Evolutionary conservation across 2,329 filamentous ascomycete species (phyloP), one percentile per base, ranked within the genome.

Genomic region (Cadophora luteo-olivacea): DNA sequence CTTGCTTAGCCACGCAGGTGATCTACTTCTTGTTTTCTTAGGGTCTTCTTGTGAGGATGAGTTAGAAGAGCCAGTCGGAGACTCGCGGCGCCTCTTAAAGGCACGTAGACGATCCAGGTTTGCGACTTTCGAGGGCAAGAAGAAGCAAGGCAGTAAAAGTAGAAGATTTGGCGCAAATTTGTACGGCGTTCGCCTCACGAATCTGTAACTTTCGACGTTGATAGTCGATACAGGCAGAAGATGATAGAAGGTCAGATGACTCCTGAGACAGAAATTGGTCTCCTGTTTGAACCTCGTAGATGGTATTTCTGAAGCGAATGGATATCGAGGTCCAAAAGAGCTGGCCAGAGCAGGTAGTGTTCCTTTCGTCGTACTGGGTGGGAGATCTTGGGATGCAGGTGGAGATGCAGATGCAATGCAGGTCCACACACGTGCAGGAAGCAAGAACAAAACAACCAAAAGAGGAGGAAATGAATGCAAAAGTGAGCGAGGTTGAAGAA

Each of bases 51-150:
- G 45, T 22, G 58, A 55, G 5, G 57, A 45, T 33, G 66, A 68
- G 58, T 19, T 64, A 29, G 69, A 57, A 32, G 72, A 52, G 24
- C 70, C 60, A 24, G 72, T 69, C 9, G 72, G 72, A 55, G 73
- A 73, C 70, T 75, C 72, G 66, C 72, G 73, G 54, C 72, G 75
- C 70, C 75, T 72, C 49, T 73, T 71, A 66, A 77, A 77, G 64
- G 73, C 76, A 51, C 75, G 75, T 70, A 78, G 49, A 69, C 75
- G 72, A 60, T 77, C 75, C 73, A 77, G 74, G 22, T 72, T 75
- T 68, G 66, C 58, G 49, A 68, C 65, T 67, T 24, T 65, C 7
- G 49, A 61, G 69, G 45, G 69, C 69, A 68, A 73, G 66, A 55
- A 51, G 8, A 68, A 73, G 66, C 48, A 62, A 16, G 9, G 52